Evolutionary conservation across 345 rosid species (phyloP).

Genomic region (Populus euphratica): DNA sequence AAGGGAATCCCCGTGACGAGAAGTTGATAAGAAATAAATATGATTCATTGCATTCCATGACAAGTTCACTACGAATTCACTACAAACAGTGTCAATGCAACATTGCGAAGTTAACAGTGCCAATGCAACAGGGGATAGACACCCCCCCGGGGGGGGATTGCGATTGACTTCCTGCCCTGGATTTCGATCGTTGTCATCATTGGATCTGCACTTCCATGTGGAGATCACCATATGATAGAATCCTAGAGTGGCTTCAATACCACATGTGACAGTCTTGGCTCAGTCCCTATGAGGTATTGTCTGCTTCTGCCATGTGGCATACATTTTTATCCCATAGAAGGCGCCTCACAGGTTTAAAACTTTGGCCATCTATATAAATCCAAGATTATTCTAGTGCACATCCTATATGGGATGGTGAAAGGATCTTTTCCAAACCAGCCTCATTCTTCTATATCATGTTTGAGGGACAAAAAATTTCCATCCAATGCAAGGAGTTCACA

Average conservation of each 20-base stretch:
- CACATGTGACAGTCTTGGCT: no score
- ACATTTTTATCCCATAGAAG: no score
- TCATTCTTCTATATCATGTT: background rate
- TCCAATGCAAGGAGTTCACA: background rate
- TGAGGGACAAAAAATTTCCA: background rate
- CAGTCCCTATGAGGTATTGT: no score
- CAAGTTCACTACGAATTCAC: background rate
- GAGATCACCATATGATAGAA: background rate
- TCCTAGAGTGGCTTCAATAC: background rate
- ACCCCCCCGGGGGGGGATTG: no score
- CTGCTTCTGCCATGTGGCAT: no score
- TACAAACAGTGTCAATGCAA: background rate
- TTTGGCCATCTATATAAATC: background rate
- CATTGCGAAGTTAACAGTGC: background rate
- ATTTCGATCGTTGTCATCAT: background rate
- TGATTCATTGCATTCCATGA: background rate
- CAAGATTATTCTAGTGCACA: background rate
- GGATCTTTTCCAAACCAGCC: background rate
- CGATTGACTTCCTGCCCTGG: background rate
- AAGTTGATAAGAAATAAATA: background rate
- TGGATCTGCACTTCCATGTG: background rate
- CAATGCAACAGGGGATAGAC: no score
- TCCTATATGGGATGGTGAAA: background rate
- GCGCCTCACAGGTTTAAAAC: no score
- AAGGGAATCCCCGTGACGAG: background rate